Base-by-base conservation (phyloP, 441 rosid genomes). In the Euphorbia corollata region DNA sequence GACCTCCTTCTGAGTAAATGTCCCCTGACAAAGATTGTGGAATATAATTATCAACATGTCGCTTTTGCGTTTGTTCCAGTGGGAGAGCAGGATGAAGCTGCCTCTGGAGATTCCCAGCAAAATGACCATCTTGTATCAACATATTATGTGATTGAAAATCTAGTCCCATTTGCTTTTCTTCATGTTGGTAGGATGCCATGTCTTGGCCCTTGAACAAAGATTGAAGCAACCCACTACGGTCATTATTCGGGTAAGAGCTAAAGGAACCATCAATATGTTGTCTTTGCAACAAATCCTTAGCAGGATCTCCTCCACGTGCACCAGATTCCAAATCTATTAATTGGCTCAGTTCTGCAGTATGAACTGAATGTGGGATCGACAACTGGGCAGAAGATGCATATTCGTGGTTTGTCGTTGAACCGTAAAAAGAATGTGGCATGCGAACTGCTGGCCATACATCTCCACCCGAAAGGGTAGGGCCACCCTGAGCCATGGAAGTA, bases 191-290 rank as follows among this genome's bases (percentile, higher is more conserved):
- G 30, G 82, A 64, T 67, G 77, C 53, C 78, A 78, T 66, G 32
- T 76, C 88, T 77, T 85, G 93, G 59, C 85, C 83, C 74, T 83
- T 88, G 77, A 94, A 85, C 63, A 94, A 70, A 62, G 97, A 88
- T 58, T 89, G 99, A 68, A 94, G 97, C 60, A 91, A 78, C 73
- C 92, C 98, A 79, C 81, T 91, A 54, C 80, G 84, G 71, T 84
- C 88, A 68, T 80, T 88, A 76, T 72, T 81, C 61, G 85, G 82
- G 79, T 81, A 88, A 64, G 91, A 74, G 62, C 74, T 76, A 71
- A 87, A 85, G 75, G 91, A 71, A 73, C 76, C 85, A 77, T 78
- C 82, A 63, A 80, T 74, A 65, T 80, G 38, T 67, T 87, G 90
- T 69, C 74, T 74, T 60, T 72, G 88, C 68, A 84, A 75, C 79